These are phyloP conservation scores for Cylindrotheca closterium DNA, from an alignment of 108 stramenopile genomes.

Conservation along the genomic window DNA sequence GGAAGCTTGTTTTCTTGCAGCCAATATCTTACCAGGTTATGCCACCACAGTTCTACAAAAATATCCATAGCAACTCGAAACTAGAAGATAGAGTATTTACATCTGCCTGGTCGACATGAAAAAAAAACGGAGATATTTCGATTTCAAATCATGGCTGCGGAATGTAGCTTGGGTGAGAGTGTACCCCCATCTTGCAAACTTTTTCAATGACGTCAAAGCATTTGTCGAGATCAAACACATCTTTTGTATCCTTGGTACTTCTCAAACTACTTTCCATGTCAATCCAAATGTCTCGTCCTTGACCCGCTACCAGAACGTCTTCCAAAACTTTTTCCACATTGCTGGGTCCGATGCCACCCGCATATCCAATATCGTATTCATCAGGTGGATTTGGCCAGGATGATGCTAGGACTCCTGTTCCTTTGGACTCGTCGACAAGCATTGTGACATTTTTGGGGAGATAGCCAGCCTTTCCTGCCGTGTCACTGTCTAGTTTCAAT, in stretches of 20 bases:
- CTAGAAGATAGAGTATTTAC: too few relatives aligned
- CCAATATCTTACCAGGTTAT: too few relatives aligned
- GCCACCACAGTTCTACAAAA: too few relatives aligned
- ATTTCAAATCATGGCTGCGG: too few relatives aligned
- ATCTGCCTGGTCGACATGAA: too few relatives aligned
- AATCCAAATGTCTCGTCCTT: constrained; percentile 64
- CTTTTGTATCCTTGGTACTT: constrained; percentile 56
- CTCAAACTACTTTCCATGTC: constrained; percentile 89
- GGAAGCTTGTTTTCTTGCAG: too few relatives aligned
- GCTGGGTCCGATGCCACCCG: constrained; percentile 87
- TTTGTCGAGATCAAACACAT: constrained; percentile 80
- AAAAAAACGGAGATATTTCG: too few relatives aligned
- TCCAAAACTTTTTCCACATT: constrained; percentile 63
- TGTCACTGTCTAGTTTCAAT: constrained; percentile 17
- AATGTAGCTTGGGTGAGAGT: constrained; percentile 43
- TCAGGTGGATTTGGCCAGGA: constrained; percentile 39
- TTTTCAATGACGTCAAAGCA: constrained; percentile 67
- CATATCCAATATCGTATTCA: constrained; percentile 66
- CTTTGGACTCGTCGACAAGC: constrained; percentile 84
- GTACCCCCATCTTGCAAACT: constrained; percentile 48
- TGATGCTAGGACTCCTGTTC: constrained; percentile 64
- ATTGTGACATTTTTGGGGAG: constrained; percentile 69
- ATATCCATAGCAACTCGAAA: too few relatives aligned
- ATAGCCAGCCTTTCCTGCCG: constrained; percentile 1
- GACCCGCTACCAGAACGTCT: constrained; percentile 43